These are phyloP conservation scores for Plectranthus barbatus DNA, from an alignment of 257 asterid genomes.

Conservation along the genomic window DNA sequence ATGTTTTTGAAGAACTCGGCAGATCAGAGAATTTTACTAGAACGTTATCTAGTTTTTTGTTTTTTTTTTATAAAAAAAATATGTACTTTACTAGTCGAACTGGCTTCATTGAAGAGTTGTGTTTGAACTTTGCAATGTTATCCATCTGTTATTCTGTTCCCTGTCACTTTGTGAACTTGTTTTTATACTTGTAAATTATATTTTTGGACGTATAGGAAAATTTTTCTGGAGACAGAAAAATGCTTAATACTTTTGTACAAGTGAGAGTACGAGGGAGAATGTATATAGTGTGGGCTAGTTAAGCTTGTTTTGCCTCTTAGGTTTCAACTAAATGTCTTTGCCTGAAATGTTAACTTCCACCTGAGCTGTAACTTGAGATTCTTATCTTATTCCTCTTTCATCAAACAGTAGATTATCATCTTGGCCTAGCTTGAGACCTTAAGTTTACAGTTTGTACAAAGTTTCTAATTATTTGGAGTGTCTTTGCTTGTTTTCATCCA, in stretches of 20 bases:
- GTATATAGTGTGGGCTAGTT: neutral
- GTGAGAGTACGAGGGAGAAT: neutral
- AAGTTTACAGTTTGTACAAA: no score
- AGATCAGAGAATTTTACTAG: no score
- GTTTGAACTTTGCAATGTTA: neutral
- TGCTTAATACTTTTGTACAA: neutral
- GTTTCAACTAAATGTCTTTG: neutral
- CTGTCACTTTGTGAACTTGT: neutral
- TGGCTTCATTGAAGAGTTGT: neutral
- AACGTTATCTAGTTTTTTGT: no score
- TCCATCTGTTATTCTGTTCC: neutral
- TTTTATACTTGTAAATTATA: neutral
- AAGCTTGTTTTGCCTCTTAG: conserved; percentile 2
- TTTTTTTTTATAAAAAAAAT: no score
- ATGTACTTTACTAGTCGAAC: neutral
- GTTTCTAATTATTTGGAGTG: no score
- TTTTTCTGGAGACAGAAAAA: neutral
- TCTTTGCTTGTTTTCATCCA: neutral
- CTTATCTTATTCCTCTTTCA: no score
- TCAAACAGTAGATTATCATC: no score
- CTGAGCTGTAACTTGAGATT: no score
- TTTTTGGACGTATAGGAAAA: neutral
- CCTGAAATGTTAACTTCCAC: no score
- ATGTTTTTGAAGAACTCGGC: no score
- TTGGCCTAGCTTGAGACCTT: no score